Conservation (phyloP, 805 yeast species). For the Ogataea populi-albae region DNA sequence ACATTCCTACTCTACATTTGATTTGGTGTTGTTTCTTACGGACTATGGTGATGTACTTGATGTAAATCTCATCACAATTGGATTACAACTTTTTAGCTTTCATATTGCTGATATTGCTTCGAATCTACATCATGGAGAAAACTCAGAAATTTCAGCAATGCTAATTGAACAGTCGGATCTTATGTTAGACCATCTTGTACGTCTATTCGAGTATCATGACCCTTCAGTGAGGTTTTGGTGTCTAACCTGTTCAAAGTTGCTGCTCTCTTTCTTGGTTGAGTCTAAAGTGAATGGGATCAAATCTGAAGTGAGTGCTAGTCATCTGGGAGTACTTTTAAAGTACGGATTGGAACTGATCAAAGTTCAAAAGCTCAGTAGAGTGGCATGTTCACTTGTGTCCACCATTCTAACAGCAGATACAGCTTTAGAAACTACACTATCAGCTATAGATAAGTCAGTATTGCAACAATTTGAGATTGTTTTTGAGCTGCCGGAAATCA, state of each 20-base stretch:
- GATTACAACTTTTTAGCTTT: slow-evolving; percentile 33
- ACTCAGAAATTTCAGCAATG: neutral
- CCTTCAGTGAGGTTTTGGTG: slow-evolving; percentile 14
- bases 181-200: slow-evolving; percentile 12
- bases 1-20: slow-evolving; percentile 23
- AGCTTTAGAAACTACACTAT: slow-evolving; percentile 3
- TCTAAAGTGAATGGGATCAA: neutral
- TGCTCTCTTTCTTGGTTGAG: slow-evolving; percentile 7
- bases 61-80: slow-evolving; percentile 15
- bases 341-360: slow-evolving; percentile 38
- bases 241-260: slow-evolving; percentile 7
- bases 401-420: slow-evolving; percentile 9
- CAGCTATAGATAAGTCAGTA: slow-evolving; percentile 38
- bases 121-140: neutral
- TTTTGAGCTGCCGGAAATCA: slow-evolving; percentile 52
- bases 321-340: slow-evolving; percentile 32
- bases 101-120: slow-evolving; percentile 11
- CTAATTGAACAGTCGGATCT: slow-evolving; percentile 3
- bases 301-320: slow-evolving; percentile 1
- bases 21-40: slow-evolving; percentile 25
- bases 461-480: slow-evolving; percentile 46
- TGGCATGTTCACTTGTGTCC: slow-evolving; percentile 35
- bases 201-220: slow-evolving; percentile 21
- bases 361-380: slow-evolving; percentile 21
- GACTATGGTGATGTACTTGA: slow-evolving; percentile 13